Base-by-base conservation (phyloP, 306 rosid genomes). In the Quercus ilex region DNA sequence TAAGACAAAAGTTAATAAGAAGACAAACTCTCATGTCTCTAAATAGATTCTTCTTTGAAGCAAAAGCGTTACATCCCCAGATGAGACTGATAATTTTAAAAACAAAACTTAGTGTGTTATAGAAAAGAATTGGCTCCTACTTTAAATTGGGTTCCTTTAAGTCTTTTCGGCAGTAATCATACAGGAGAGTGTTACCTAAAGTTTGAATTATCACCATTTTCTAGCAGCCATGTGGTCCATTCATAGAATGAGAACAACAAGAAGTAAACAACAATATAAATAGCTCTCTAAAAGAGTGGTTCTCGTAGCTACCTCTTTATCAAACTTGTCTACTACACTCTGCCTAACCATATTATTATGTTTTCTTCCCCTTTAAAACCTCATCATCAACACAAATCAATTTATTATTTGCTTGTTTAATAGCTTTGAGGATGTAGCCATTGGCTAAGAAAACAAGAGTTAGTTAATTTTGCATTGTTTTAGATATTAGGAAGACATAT, bases 401-500 rank as follows among this genome's bases (percentile, higher is more conserved):
- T 71, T 71, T 62, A 30, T 59, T 75, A 82, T 56, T 67, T 31
- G 71, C 52, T 71, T 57, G 30, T 75, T 72, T 74, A 53, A 33
- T 74, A 76, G 53, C 69, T 75, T 73, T 31, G 55, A 72, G 73
- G 80, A 86, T 33, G 82, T 75, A 60, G 59, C 25, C 71, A 64
- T 60, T 84, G 56, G 76, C 84, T 81, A 71, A 73, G 49, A 77
- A 56, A 77, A 49, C 18, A 67, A 75, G 77, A 23, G 64, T 76
- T 67, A 23, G 85, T 80, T 80, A 80, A 67, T 82, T 79, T 74
- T 31, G 67, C 59, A 20, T 1, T 58, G 64, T 78, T 71, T 80
- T 75, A 30, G 78, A 76, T 79, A 57, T 83, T 21, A 23, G 55
- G 67, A 82, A 82, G 80, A 88, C 81, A 74, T 43, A 82, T 76